These are phyloP conservation scores for Rhizopogon sp. DNA, from an alignment of 768 basidiomycete genomes.

Conservation along the genomic window DNA sequence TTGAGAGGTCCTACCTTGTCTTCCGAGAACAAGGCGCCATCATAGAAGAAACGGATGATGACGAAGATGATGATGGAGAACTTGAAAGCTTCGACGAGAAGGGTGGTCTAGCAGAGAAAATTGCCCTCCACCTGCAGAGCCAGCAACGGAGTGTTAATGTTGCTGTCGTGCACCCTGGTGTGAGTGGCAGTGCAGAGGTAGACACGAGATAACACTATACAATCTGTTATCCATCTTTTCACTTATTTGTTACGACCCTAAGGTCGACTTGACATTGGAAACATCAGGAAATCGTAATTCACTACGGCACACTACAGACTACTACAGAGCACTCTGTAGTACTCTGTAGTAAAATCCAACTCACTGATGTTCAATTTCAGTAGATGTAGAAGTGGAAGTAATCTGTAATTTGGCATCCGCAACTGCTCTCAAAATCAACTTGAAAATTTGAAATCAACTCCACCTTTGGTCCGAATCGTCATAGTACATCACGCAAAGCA, in stretches of 20 bases:
- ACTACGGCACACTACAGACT: no score
- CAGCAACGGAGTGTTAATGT: neutral
- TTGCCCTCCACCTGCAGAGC: conserved; percentile 19
- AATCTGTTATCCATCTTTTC: neutral
- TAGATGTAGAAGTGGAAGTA: neutral
- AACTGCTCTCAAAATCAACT: no score
- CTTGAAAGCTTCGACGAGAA: conserved; percentile 40
- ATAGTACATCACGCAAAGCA: no score
- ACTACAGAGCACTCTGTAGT: no score
- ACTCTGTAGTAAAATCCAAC: no score
- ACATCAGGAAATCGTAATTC: no score
- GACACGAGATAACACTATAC: neutral
- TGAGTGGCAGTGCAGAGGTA: neutral
- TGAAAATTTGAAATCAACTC: no score
- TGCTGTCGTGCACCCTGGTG: neutral
- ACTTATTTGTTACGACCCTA: neutral
- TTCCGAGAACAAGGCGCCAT: conserved; percentile 62
- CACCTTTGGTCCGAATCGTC: no score
- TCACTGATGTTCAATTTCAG: no score
- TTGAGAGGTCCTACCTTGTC: conserved; percentile 52
- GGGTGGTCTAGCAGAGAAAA: conserved; percentile 35
- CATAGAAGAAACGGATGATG: conserved; percentile 56
- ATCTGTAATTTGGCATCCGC: no score
- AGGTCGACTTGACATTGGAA: neutral
- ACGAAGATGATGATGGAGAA: conserved; percentile 25